A percentile compares a stretch with the other conserved stretches of the same genome.
Conservation (phyloP, 1,284 basidiomycete species). For the Trametes hirsuta region DNA sequence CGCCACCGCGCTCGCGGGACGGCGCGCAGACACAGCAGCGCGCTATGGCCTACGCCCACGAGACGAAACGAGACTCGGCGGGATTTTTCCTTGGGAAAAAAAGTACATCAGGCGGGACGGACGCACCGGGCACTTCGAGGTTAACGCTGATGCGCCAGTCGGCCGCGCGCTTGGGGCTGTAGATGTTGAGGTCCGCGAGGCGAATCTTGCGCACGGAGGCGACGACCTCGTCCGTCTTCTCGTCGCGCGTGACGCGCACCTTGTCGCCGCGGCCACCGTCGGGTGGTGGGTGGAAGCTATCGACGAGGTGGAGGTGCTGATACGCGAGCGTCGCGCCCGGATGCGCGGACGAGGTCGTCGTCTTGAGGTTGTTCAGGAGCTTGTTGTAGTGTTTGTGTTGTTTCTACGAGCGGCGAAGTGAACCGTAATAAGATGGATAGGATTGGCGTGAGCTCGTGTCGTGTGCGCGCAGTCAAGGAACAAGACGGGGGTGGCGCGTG, state of each 20-base stretch:
- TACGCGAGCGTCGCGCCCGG: slow-evolving; percentile 65
- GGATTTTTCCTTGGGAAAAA: background rate
- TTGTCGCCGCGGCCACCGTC: slow-evolving; percentile 57
- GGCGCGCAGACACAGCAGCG: background rate
- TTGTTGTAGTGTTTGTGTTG: slow-evolving; percentile 89
- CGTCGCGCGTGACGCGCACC: slow-evolving; percentile 85
- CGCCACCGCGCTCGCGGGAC: background rate
- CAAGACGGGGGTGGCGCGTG: background rate
- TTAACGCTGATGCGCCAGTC: slow-evolving; percentile 95
- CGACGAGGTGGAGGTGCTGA: slow-evolving; percentile 78
- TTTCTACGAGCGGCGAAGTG: slow-evolving; percentile 44
- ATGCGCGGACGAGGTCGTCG: slow-evolving; percentile 31
- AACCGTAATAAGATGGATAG: no score
- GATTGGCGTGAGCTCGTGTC: background rate
- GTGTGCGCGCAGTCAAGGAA: slow-evolving; percentile 17
- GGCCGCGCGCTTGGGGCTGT: slow-evolving; percentile 78
- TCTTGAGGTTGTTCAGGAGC: slow-evolving; percentile 79
- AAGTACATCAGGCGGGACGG: background rate
- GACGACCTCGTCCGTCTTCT: slow-evolving; percentile 67
- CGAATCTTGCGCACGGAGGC: slow-evolving; percentile 80
- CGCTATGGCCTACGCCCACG: no score
- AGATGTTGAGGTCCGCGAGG: slow-evolving; percentile 88
- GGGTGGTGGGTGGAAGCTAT: slow-evolving; percentile 75
- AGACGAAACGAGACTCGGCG: no score
- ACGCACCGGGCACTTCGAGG: slow-evolving; percentile 77